Base-by-base conservation (phyloP, 306 rosid species). In the Vachellia collinsii region DNA sequence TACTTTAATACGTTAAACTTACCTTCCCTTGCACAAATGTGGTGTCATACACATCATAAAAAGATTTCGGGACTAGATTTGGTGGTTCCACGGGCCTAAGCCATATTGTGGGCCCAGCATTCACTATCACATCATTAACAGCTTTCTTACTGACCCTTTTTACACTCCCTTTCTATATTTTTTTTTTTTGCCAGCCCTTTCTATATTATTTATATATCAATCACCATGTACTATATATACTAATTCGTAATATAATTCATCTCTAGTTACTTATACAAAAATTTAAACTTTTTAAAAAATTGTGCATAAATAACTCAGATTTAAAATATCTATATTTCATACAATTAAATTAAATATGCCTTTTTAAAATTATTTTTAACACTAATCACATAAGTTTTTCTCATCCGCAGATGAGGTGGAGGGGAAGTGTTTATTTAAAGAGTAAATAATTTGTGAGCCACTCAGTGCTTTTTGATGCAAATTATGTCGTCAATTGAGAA, bases 41-140 rank as follows among this genome's bases (percentile, higher is more conserved):
- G 42, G 9, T 65, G 46, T 65, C 12, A 71, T 63, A 7, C 74
- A 63, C 12, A 13, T 65, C 17, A 65, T 16, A 65, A 38, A 29
- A 65, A 37, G 74, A 38, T 74, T 61, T 80, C 68, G 77, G 82
- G 86, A 70, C 83, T 50, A 39, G 83, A 72, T 77, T 82, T 74
- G 81, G 82, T 77, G 81, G 82, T 81, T 79, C 72, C 72, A 39
- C 19, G 25, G 75, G 3, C 74, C 53, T 43, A 77, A 85, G 88
- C 87, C 81, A 80, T 81, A 83, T 84, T 58, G 86, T 79, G 93
- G 93, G 84, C 54, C 82, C 90, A 82, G 58, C 48, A 62, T 76
- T 88, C 79, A 67, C 72, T 11, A 6, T 89, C 85, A 48, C 81
- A 74, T 87, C 42, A 59, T 61, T 77, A 71, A 69, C 72, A 76